Evolutionary conservation across 768 basidiomycete genomes (phyloP).

Genomic region (Lactarius psammicola): DNA sequence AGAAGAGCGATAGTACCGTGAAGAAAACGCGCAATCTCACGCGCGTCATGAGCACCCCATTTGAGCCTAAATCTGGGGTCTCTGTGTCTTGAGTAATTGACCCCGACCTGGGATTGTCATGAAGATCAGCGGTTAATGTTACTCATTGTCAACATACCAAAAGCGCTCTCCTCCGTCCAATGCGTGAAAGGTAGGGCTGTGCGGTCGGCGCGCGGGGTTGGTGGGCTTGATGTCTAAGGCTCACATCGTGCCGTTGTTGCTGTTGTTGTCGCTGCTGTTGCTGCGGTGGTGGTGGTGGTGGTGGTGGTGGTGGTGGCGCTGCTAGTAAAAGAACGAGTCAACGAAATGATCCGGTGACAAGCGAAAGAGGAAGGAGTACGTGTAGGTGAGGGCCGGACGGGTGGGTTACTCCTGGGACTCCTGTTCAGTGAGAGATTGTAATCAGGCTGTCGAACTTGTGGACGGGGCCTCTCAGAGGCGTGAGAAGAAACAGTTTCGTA

Average conservation of each 20-base stretch:
- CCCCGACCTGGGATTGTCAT: slow-evolving; percentile 4
- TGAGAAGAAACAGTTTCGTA: too few relatives aligned
- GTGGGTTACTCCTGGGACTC: not conserved
- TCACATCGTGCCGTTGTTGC: not conserved
- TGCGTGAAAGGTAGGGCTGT: not conserved
- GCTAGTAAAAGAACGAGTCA: not conserved
- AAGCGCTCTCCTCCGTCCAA: not conserved
- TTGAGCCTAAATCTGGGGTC: not conserved
- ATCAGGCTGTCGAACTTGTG: not conserved
- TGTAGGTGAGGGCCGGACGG: not conserved
- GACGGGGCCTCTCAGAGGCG: too few relatives aligned
- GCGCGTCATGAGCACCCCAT: not conserved
- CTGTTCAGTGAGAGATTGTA: not conserved
- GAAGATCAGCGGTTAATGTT: not conserved
- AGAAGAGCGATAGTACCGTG: not conserved
- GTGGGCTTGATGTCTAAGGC: not conserved
- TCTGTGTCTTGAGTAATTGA: not conserved
- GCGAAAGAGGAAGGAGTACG: not conserved
- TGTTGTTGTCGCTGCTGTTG: not conserved
- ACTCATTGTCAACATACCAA: not conserved
- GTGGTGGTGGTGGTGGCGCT: not conserved
- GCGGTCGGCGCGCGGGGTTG: not conserved
- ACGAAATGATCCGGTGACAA: not conserved
- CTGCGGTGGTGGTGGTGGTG: not conserved
- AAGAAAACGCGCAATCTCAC: slow-evolving; percentile 1